Evolutionary conservation across 257 asterid genomes (phyloP).

Genomic region (Ilex asprella): DNA sequence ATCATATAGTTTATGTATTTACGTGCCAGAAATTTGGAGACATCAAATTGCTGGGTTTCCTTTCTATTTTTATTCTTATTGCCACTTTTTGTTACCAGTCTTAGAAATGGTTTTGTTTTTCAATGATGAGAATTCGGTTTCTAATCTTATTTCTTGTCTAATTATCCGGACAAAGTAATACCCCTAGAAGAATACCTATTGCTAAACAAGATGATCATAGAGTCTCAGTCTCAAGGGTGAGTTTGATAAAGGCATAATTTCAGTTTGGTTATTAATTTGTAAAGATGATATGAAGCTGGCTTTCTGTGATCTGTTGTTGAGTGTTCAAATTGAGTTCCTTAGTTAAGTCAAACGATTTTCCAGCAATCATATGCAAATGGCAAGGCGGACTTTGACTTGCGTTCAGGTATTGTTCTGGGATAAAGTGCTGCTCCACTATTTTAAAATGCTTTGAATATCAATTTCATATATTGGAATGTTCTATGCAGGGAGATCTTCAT

Average conservation of each 20-base stretch:
- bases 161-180: constrained; percentile 51
- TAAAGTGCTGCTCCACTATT: neutral
- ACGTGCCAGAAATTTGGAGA: too few species aligned
- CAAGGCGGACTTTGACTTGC: constrained; percentile 45
- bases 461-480: constrained; percentile 13
- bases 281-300: neutral
- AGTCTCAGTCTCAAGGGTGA: constrained; percentile 50
- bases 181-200: constrained; percentile 27
- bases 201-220: constrained; percentile 38
- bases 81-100: too few species aligned
- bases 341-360: constrained; percentile 10
- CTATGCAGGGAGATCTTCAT: constrained; percentile 58
- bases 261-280: constrained; percentile 2
- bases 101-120: too few species aligned
- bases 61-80: too few species aligned
- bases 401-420: constrained; percentile 49
- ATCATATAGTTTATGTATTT: too few species aligned
- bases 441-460: neutral
- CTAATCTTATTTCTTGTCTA: constrained; percentile 2
- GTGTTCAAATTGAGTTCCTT: too few species aligned
- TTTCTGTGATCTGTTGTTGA: too few species aligned
- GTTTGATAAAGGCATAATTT: constrained; percentile 10
- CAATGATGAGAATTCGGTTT: too few species aligned
- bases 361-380: constrained; percentile 77
- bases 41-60: too few species aligned